Base-by-base conservation (phyloP, 352 stramenopile species). In the Phytophthora cryptogea region DNA sequence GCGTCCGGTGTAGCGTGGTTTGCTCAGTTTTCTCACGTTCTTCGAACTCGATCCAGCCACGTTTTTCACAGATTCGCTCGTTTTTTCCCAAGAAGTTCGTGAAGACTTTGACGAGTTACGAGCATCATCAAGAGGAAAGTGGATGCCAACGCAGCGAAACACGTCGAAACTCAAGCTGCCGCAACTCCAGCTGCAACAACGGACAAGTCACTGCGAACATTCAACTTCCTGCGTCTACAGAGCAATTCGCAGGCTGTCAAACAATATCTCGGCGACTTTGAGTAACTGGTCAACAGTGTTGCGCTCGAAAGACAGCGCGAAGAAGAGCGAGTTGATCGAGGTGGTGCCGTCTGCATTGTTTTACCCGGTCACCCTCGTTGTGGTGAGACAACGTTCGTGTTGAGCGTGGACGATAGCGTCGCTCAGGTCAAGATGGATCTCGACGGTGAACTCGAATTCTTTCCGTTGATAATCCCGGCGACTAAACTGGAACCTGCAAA, bases 401-500 rank as follows among this genome's bases (percentile, higher is more conserved):
- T 94, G 2, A 70, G 66, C 9, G 60, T 92, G 14, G 64, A 76
- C 27, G 81, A 92, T 20, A 59, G 76, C 0, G 82, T 91, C 9
- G 83, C 83, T 31, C 71, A 92, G 42, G 74, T 92, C 20, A 94
- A 94, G 39, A 82, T 94, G 64, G 85, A 94, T 32, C 50, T 89
- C n/a, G 85, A 92, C 32, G 78, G 79, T 8, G 68, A 76, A 33
- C 68, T 92, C n/a, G 85, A 94, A 57, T 94, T 94, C 58, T 81
- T 94, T 41, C 83, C 83, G 13, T 53, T 92, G 14, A 42, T 74
- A 17, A 65, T 90, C 2, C 83, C 80, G 6, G 74, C 74, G 0
- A 88, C 83, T 2, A 85, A 80, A 28, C 48, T 79, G 2, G 83
- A 94, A 11, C 54, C 74, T 16, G 53, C 68, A 2, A 89, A 86